phyloP scores from a whole-genome alignment of 148 eudicot species.

The Vaccinium darrowii region DNA sequence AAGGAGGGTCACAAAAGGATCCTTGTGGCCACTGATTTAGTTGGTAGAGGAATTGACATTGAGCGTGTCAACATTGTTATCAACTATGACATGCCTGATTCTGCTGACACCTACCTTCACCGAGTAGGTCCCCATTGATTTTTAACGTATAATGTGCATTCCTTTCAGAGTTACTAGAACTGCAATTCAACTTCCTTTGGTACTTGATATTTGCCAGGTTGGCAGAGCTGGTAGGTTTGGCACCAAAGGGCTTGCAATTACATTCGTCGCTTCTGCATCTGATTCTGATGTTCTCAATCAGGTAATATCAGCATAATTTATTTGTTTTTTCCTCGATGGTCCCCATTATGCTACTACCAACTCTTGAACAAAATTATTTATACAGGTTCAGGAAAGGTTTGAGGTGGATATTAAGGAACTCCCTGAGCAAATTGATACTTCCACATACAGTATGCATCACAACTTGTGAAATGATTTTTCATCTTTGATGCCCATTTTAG shows the following conservation, averaged over 20 bases:
- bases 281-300: constrained; percentile 89
- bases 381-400: constrained; percentile 75
- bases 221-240: constrained; percentile 98
- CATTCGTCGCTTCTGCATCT: constrained; percentile 79
- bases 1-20: constrained; percentile 95
- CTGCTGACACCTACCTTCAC: constrained; percentile 93
- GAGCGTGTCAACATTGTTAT: constrained; percentile 95
- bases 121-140: constrained; percentile 38
- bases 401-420: constrained; percentile 93
- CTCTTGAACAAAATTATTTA: not conserved
- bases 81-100: constrained; percentile 97
- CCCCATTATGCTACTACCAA: not conserved
- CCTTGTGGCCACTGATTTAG: constrained; percentile 94
- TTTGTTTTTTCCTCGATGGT: not conserved
- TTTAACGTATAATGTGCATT: not conserved
- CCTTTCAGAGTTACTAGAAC: not conserved
- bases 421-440: constrained; percentile 94
- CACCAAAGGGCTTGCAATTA: constrained; percentile 93
- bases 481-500: no score
- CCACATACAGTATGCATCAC: constrained; percentile 76
- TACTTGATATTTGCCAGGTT: constrained; percentile 43
- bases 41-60: constrained; percentile 95
- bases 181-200: not conserved
- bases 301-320: constrained; percentile 29
- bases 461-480: not conserved